Conservation (phyloP, 2,329 filamentous ascomycete species). For the Cladosporium sp. region DNA sequence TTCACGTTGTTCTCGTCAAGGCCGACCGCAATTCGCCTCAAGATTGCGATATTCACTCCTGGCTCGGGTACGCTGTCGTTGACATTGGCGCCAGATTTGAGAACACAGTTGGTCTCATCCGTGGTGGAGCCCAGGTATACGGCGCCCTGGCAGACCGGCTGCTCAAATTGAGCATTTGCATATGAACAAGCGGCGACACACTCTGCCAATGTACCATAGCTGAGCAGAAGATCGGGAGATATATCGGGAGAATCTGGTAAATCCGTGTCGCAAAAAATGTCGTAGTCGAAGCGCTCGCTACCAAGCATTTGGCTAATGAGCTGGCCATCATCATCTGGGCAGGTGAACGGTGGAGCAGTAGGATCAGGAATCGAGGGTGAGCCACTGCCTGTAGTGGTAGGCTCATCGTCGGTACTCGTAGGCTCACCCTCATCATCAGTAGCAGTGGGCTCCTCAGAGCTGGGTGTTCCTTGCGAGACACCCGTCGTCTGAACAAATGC, state of each 20-base stretch:
- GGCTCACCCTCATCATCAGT: background rate
- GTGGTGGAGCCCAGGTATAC: constrained; percentile 25
- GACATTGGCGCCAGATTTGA: constrained; percentile 23
- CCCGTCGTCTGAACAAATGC: constrained; percentile 7
- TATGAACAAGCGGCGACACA: constrained; percentile 31
- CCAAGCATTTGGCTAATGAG: constrained; percentile 30
- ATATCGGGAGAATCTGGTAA: constrained; percentile 22
- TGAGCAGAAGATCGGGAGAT: constrained; percentile 21
- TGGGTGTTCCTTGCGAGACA: constrained; percentile 6
- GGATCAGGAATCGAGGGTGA: constrained; percentile 10
- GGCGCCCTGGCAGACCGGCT: constrained; percentile 29
- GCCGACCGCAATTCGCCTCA: constrained; percentile 27
- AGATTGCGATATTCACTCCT: constrained; percentile 27
- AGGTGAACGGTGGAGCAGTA: constrained; percentile 27
- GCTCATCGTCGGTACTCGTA: background rate
- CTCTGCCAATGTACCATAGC: constrained; percentile 27
- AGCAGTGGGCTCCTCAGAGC: constrained; percentile 5
- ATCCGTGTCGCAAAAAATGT: constrained; percentile 30
- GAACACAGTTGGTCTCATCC: constrained; percentile 28
- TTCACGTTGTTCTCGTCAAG: constrained; percentile 17
- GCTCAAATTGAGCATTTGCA: constrained; percentile 25
- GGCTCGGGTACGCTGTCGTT: constrained; percentile 21
- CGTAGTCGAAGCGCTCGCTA: constrained; percentile 29
- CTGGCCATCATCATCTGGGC: constrained; percentile 29
- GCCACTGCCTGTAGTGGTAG: constrained; percentile 13